Base-by-base conservation (phyloP, 192 early-diverging fungal species). In the Oehlia diaphana region DNA sequence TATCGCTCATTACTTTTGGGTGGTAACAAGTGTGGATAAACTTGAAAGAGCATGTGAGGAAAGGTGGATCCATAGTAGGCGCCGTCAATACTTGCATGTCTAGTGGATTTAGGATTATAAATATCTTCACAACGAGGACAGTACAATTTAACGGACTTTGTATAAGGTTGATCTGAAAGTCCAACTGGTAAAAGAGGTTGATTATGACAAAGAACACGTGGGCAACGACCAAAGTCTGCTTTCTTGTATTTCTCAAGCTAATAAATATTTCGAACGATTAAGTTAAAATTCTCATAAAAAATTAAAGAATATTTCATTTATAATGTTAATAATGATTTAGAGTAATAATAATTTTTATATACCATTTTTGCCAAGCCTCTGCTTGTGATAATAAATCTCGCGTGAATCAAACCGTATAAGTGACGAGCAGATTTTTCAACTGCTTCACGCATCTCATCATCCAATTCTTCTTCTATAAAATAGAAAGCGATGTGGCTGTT, bases 381-480 rank as follows among this genome's bases (percentile, higher is more conserved):
- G 14, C 88, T 89, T 0, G 98, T 99, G 50, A 98, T 91, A 80
- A 99, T 91, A 84, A 94, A 99, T 37, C 98, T 93, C 44, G 96
- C 96, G 79, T 99, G 98, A 78, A 99, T 97, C n/a, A 99, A 89
- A 58, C 98, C 98, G 82, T 98, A 99, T 62, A 99, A 84, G 81
- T 97, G 95, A 74, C 92, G 91, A 3, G 97, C 96, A 2, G 94
- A 93, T 70, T 89, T 92, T 79, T 97, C 96, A 10, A 99, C 93
- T 76, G 93, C 90, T 65, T 92, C 91, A 72, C 94, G 88, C 78
- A 90, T 89, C 35, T 92, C 88, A 28, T 94, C 90, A 70, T 95
- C 91, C 72, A 87, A 87, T 69, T 82, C 92, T 81, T 84, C 92
- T 65, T 95, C 92, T 84, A 77, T 28, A 63, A 35, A 53, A n/a